A percentile compares a stretch with the other conserved stretches of the same genome.
Conservation (phyloP, 108 stramenopile species). For the Cyclotella cryptica region DNA sequence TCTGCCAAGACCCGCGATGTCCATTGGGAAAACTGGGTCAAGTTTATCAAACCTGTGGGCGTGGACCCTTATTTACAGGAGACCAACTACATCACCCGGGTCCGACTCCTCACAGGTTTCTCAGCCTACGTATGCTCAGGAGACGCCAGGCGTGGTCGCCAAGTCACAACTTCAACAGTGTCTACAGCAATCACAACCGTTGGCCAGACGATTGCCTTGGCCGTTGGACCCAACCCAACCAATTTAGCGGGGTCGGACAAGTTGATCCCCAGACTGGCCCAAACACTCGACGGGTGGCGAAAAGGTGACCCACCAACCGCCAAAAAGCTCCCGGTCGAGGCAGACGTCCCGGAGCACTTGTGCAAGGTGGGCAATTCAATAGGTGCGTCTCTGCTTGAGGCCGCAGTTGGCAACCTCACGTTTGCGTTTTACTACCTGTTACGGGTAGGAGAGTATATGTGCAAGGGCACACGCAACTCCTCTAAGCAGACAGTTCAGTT, state of each 20-base stretch:
- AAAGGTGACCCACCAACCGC: too few species aligned
- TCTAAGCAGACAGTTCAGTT: too few species aligned
- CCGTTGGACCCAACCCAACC: not conserved
- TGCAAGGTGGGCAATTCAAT: too few species aligned
- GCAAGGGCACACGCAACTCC: too few species aligned
- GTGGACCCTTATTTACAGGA: conserved; percentile 23
- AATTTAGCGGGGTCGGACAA: not conserved
- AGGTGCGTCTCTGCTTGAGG: too few species aligned
- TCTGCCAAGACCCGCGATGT: conserved; percentile 1
- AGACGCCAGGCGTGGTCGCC: not conserved
- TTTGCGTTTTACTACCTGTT: too few species aligned
- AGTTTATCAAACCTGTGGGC: not conserved
- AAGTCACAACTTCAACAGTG: not conserved
- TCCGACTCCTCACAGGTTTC: conserved; percentile 10
- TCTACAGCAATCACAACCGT: conserved; percentile 11
- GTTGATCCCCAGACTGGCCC: too few species aligned
- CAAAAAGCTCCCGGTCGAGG: too few species aligned
- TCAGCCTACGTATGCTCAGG: not conserved
- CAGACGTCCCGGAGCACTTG: too few species aligned
- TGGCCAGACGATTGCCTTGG: conserved; percentile 14
- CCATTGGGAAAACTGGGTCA: conserved; percentile 2
- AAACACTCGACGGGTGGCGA: too few species aligned
- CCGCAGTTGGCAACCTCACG: too few species aligned
- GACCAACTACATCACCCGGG: not conserved
- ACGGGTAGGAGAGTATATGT: too few species aligned